Base-by-base conservation (phyloP, 352 stramenopile genomes). In the Phytophthora colocasiae region DNA sequence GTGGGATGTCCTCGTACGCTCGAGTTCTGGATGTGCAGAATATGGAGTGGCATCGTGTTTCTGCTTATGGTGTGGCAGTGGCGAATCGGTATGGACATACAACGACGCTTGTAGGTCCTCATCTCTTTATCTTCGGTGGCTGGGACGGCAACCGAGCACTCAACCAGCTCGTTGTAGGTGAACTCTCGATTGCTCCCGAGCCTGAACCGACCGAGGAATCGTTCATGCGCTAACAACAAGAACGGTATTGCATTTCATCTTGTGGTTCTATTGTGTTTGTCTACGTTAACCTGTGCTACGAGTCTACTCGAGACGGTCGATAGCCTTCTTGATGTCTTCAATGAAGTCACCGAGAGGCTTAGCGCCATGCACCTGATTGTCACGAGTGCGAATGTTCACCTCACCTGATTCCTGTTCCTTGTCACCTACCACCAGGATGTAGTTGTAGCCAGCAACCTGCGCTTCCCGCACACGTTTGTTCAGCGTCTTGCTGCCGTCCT, bases 381-480 rank as follows among this genome's bases (percentile, higher is more conserved):
- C 88, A 38, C 88, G 80, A 15, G 88, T 93, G 53, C 88, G 88
- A 15, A 96, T 77, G 58, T 92, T 95, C 14, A 96, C 85, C 32
- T 84, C 45, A 15, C 70, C 26, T 3, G 69, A 49, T 14, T 72
- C 76, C 48, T 82, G 59, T 63, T 96, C 88, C 58, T 90, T 84
- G 55, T 85, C 85, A 6, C 88, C 88, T 31, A 96, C 81, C 15
- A 96, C 86, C 14, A 96, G 61, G 45, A 96, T 95, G 72, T 90
- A 96, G 69, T 95, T 96, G 74, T 93, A 96, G 24, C 80, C 78
- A 1, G 81, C 85, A 58, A 96, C 58, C 56, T 96, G 86, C 3
- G 80, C 86, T 34, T 96, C 88, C 36, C 88, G 88, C 24, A 96
- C 72, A 41, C 80, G 78, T 57, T 96, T 96, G 75, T 93, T 93